Conservation (phyloP, 2,329 filamentous ascomycete genomes). For the Colletotrichum eleusines region DNA sequence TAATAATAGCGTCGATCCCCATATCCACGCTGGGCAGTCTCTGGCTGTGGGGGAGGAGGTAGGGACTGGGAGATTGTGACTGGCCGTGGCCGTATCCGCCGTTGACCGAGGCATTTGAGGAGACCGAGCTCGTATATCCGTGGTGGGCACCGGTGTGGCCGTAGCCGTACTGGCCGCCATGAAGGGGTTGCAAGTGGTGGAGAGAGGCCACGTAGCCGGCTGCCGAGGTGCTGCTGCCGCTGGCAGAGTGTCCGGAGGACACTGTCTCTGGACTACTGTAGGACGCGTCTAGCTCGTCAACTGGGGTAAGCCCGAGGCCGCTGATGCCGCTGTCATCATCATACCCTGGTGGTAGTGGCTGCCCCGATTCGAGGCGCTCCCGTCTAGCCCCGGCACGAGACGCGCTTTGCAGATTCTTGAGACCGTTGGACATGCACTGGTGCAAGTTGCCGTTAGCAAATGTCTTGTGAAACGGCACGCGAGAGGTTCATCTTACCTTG, state of each 20-base stretch:
- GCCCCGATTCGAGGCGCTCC: constrained; percentile 67
- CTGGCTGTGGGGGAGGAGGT: constrained; percentile 52
- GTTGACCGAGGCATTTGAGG: constrained; percentile 56
- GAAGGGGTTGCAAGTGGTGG: constrained; percentile 46
- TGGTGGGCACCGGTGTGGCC: constrained; percentile 47
- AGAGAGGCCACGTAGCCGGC: constrained; percentile 47
- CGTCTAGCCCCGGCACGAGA: constrained; percentile 75
- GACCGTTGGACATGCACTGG: constrained; percentile 85
- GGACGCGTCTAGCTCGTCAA: constrained; percentile 69
- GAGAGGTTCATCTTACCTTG: constrained; percentile 60
- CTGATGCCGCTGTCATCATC: constrained; percentile 80
- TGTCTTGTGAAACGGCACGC: neutral
- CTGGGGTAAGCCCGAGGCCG: constrained; percentile 68
- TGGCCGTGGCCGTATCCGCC: constrained; percentile 48
- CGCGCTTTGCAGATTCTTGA: constrained; percentile 82
- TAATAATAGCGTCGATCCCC: constrained; percentile 71
- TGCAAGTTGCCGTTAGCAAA: constrained; percentile 38
- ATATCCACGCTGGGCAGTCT: constrained; percentile 69
- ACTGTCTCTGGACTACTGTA: constrained; percentile 68
- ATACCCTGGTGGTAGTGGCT: constrained; percentile 60
- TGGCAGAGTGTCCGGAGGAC: constrained; percentile 58
- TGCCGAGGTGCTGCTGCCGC: constrained; percentile 51
- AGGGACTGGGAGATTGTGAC: constrained; percentile 44
- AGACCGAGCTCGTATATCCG: constrained; percentile 67
- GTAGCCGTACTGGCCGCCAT: constrained; percentile 46